These are phyloP conservation scores for Chaetomium sp. DNA, from an alignment of 2,329 filamentous ascomycete species.

Conservation along the genomic window DNA sequence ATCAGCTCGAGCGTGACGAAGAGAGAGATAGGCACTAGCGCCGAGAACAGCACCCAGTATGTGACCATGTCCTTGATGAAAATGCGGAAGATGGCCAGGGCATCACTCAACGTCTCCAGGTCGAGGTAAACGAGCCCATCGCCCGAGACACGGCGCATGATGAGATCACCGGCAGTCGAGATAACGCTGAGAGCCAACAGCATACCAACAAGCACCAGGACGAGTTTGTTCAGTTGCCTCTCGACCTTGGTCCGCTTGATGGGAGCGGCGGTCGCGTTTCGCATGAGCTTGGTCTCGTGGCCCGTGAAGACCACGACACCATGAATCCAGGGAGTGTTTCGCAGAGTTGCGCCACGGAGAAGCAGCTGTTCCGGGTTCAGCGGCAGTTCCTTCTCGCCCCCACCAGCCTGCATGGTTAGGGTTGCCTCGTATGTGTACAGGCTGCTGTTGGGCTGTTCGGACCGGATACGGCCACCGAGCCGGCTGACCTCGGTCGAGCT, in stretches of 20 bases:
- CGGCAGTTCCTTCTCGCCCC: conserved; percentile 86
- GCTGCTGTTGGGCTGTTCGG: conserved; percentile 96
- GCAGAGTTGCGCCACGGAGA: conserved; percentile 82
- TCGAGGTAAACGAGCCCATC: conserved; percentile 65
- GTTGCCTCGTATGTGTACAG: conserved; percentile 98
- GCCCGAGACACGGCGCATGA: conserved; percentile 61
- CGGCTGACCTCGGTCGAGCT: conserved; percentile 80
- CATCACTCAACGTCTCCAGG: conserved; percentile 54
- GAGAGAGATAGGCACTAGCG: conserved; percentile 91
- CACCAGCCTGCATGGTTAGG: conserved; percentile 80
- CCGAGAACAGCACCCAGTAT: conserved; percentile 97
- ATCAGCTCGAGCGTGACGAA: conserved; percentile 97
- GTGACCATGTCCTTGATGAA: conserved; percentile 95
- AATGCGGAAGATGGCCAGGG: conserved; percentile 55
- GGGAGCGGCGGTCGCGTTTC: conserved; percentile 91
- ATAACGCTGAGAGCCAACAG: conserved; percentile 79
- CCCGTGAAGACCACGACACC: conserved; percentile 95
- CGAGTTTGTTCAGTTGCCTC: conserved; percentile 85
- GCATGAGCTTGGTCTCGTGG: conserved; percentile 98
- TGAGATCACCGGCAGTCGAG: conserved; percentile 84
- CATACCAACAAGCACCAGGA: conserved; percentile 81
- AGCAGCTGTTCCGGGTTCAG: conserved; percentile 89
- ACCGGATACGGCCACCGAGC: conserved; percentile 78
- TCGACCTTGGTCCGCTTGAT: conserved; percentile 98
- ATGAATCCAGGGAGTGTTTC: conserved; percentile 96